phyloP scores from a whole-genome alignment of 2,329 filamentous ascomycete genomes.

The Ciborinia camelliae region DNA sequence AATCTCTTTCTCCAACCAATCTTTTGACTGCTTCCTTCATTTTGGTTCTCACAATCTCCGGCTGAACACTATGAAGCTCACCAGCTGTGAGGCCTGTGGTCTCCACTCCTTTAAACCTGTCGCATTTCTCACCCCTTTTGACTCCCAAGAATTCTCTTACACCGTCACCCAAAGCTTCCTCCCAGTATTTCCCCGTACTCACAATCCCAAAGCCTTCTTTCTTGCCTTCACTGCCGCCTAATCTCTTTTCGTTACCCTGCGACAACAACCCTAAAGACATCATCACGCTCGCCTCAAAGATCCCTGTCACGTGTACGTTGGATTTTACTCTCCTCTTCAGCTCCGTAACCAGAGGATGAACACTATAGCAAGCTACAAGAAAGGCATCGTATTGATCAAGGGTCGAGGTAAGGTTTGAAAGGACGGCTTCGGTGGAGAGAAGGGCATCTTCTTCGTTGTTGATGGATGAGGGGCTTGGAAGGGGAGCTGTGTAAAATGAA shows the following conservation, averaged over 20 bases:
- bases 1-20: slow-evolving; percentile 54
- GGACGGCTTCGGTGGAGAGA: slow-evolving; percentile 59
- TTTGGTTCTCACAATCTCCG: slow-evolving; percentile 59
- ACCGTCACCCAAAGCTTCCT: slow-evolving; percentile 64
- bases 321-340: slow-evolving; percentile 45
- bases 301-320: slow-evolving; percentile 66
- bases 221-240: slow-evolving; percentile 17
- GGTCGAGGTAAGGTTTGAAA: slow-evolving; percentile 48
- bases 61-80: slow-evolving; percentile 69
- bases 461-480: slow-evolving; percentile 74
- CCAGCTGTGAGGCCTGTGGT: slow-evolving; percentile 77
- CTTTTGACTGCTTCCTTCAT: slow-evolving; percentile 68
- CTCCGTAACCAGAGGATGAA: slow-evolving; percentile 69
- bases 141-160: slow-evolving; percentile 61
- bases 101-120: slow-evolving; percentile 70
- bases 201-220: slow-evolving; percentile 72
- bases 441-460: slow-evolving; percentile 68
- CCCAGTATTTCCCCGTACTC: slow-evolving; percentile 83
- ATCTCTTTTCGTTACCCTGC: slow-evolving; percentile 30
- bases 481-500: slow-evolving; percentile 45
- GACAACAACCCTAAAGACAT: slow-evolving; percentile 41
- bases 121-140: slow-evolving; percentile 30
- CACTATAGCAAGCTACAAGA: slow-evolving; percentile 83
- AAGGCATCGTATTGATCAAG: slow-evolving; percentile 64
- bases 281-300: slow-evolving; percentile 80